Evolutionary conservation across 2,329 filamentous ascomycete genomes (phyloP).

Genomic region (Periconia sp.): DNA sequence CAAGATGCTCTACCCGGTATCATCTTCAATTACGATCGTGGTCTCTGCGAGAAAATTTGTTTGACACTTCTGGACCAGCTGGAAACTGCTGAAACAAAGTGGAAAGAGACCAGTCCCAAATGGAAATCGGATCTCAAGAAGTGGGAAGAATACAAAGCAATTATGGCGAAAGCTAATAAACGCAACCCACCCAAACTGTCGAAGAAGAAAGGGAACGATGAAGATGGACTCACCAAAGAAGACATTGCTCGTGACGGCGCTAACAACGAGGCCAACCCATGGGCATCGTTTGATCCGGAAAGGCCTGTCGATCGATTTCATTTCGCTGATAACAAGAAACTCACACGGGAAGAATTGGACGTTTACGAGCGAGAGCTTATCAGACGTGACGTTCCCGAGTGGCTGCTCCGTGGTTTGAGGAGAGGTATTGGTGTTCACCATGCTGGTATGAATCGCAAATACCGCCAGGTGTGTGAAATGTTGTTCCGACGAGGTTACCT

Average conservation of each 20-base stretch:
- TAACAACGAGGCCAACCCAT: slow-evolving; percentile 57
- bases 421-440: slow-evolving; percentile 78
- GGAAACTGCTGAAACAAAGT: slow-evolving; percentile 55
- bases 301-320: slow-evolving; percentile 65
- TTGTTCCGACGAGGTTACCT: slow-evolving; percentile 73
- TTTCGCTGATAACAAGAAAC: slow-evolving; percentile 65
- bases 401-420: slow-evolving; percentile 62
- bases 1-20: slow-evolving; percentile 71
- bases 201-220: slow-evolving; percentile 50
- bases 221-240: slow-evolving; percentile 55
- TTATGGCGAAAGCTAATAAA: slow-evolving; percentile 43
- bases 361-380: slow-evolving; percentile 55
- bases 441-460: slow-evolving; percentile 75
- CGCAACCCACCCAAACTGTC: slow-evolving; percentile 36
- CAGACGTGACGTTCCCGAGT: slow-evolving; percentile 52
- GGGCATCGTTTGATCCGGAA: slow-evolving; percentile 68
- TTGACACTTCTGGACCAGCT: slow-evolving; percentile 56
- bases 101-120: slow-evolving; percentile 57
- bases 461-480: slow-evolving; percentile 73
- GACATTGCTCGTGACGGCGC: slow-evolving; percentile 61
- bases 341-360: slow-evolving; percentile 61
- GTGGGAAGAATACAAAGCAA: slow-evolving; percentile 61
- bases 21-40: slow-evolving; percentile 75
- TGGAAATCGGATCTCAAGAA: slow-evolving; percentile 64
- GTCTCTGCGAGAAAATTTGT: slow-evolving; percentile 63